phyloP scores from a whole-genome alignment of 116 monocot species.

The Zostera marina region DNA sequence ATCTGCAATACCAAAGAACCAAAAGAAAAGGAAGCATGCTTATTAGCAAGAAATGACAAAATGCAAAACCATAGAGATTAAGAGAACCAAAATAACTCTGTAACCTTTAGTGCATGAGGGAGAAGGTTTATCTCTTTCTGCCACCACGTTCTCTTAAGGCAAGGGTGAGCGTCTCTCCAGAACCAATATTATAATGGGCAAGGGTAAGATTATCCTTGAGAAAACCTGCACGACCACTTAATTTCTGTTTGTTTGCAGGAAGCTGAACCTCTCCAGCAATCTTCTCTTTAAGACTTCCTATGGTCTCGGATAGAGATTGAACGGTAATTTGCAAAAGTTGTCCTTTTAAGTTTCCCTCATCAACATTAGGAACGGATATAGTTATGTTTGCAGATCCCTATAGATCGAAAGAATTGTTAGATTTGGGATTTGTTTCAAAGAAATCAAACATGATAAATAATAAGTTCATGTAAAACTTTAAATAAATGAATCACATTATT shows the following conservation, averaged over 20 bases:
- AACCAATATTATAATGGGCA: conserved; percentile 81
- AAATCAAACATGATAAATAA: background rate
- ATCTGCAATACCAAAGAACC: too few species aligned
- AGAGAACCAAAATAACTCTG: background rate
- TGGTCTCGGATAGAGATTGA: conserved; percentile 72
- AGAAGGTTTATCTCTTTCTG: conserved; percentile 50
- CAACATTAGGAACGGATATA: conserved; percentile 80
- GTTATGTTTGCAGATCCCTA: conserved; percentile 65
- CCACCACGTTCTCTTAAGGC: conserved; percentile 98
- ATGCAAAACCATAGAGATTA: background rate
- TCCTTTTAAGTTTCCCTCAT: conserved; percentile 93
- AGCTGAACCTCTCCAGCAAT: conserved; percentile 93
- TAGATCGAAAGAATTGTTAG: conserved; percentile 5
- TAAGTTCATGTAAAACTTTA: background rate
- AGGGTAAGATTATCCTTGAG: conserved; percentile 91
- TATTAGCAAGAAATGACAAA: background rate
- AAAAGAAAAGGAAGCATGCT: background rate
- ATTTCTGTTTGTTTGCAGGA: conserved; percentile 93
- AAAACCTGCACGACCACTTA: conserved; percentile 80
- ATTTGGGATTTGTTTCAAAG: background rate
- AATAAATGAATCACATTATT: background rate
- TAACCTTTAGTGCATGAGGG: conserved; percentile 2
- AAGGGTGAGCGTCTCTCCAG: conserved; percentile 63
- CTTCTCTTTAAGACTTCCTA: conserved; percentile 93
- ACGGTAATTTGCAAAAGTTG: conserved; percentile 69